A percentile compares a stretch with the other conserved stretches of the same genome.
These are phyloP conservation scores for Botrytis tulipae DNA, from an alignment of 2,329 filamentous ascomycete species.

Conservation along the genomic window DNA sequence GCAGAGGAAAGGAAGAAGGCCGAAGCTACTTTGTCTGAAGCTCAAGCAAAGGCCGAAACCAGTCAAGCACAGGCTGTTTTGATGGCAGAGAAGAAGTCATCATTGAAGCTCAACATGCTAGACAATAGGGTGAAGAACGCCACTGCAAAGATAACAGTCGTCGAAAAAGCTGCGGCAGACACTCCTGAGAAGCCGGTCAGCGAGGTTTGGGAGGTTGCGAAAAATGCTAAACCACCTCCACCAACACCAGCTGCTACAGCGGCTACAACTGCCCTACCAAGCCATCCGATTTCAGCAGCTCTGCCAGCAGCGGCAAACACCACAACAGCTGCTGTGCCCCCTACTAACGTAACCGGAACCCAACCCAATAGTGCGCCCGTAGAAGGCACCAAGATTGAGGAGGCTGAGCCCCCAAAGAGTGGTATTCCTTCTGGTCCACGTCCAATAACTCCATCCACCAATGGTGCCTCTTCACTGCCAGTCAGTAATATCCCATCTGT, in stretches of 20 bases:
- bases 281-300: neutral
- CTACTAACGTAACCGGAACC: neutral
- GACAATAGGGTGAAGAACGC: constrained; percentile 65
- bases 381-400: constrained; percentile 23
- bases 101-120: constrained; percentile 73
- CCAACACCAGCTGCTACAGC: constrained; percentile 23
- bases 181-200: constrained; percentile 80
- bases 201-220: constrained; percentile 84
- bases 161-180: constrained; percentile 78
- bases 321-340: neutral
- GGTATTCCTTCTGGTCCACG: constrained; percentile 20
- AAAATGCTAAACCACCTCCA: constrained; percentile 56
- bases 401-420: constrained; percentile 26
- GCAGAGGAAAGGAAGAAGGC: constrained; percentile 49
- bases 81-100: constrained; percentile 72
- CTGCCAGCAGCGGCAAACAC: constrained; percentile 8
- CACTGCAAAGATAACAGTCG: constrained; percentile 71
- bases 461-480: constrained; percentile 28
- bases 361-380: constrained; percentile 29
- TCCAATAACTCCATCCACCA: constrained; percentile 24
- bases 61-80: constrained; percentile 56
- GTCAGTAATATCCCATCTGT: constrained; percentile 35
- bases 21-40: constrained; percentile 43
- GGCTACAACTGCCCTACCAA: constrained; percentile 20
- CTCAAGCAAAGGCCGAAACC: constrained; percentile 46